Percentiles rank a stretch among this genome's conserved stretches.
Evolutionary conservation across 768 basidiomycete species (phyloP).

Genomic region (Lactarius pseudohatsudake): DNA sequence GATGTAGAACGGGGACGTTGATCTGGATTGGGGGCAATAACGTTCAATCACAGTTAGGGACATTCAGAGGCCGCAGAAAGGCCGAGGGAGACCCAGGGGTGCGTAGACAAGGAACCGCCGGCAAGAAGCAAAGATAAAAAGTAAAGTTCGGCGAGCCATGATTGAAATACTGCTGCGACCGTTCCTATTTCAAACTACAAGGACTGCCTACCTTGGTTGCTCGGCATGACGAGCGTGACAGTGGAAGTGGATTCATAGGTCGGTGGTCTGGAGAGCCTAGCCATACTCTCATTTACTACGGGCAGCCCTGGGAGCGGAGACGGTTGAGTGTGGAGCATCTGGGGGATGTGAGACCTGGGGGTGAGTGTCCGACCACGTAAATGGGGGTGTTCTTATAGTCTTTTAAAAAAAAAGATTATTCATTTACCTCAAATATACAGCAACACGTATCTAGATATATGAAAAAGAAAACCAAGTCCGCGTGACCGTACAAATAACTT

Average conservation of each 20-base stretch:
- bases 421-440: background rate
- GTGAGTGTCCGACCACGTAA: background rate
- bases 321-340: background rate
- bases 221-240: background rate
- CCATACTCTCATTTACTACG: background rate
- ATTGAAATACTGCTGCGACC: background rate
- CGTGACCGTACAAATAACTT: background rate
- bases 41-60: slow-evolving; percentile 2
- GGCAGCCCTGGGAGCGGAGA: background rate
- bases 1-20: background rate
- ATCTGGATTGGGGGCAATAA: background rate
- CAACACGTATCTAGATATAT: background rate
- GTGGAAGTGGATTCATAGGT: background rate
- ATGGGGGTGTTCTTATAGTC: background rate
- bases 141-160: background rate
- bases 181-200: background rate
- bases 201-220: slow-evolving; percentile 2
- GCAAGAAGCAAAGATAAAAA: background rate
- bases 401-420: background rate
- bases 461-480: slow-evolving; percentile 1
- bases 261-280: background rate
- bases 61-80: background rate
- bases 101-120: background rate
- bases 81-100: background rate
- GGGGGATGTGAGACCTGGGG: background rate